Evolutionary conservation across 2,329 filamentous ascomycete species (phyloP).

Genomic region (Eutypa lata): DNA sequence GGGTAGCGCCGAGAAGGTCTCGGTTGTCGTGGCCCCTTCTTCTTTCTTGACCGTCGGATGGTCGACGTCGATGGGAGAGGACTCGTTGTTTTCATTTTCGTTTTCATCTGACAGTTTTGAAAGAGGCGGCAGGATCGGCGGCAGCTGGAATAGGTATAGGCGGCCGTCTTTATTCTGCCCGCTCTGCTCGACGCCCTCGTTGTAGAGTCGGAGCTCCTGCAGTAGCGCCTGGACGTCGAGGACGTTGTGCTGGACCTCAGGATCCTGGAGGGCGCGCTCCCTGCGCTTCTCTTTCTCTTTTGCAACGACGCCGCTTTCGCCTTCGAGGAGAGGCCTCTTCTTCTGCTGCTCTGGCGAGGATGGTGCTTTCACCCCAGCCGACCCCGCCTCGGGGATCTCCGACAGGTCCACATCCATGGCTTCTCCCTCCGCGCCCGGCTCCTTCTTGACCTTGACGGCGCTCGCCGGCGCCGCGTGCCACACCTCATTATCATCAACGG

Average conservation of each 20-base stretch:
- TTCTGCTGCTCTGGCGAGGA: slow-evolving; percentile 31
- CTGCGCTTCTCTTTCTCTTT: slow-evolving; percentile 27
- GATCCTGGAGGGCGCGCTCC: slow-evolving; percentile 27
- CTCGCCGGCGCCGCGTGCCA: slow-evolving; percentile 39
- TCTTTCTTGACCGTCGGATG: slow-evolving; percentile 25
- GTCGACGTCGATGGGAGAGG: slow-evolving; percentile 21
- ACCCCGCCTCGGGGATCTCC: slow-evolving; percentile 37
- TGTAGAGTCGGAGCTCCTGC: slow-evolving; percentile 27
- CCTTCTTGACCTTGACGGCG: slow-evolving; percentile 40
- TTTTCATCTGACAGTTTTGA: slow-evolving; percentile 20
- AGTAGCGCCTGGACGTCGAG: slow-evolving; percentile 29
- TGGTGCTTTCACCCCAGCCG: slow-evolving; percentile 20
- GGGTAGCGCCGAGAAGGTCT: slow-evolving; percentile 35
- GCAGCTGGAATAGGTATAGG: slow-evolving; percentile 64
- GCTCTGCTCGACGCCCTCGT: slow-evolving; percentile 18
- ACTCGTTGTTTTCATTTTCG: slow-evolving; percentile 18
- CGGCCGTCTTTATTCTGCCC: slow-evolving; percentile 44
- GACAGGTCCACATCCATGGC: slow-evolving; percentile 36
- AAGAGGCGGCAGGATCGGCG: slow-evolving; percentile 59
- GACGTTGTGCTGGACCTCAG: slow-evolving; percentile 21
- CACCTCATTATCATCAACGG: slow-evolving; percentile 35
- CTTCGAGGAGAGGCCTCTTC: slow-evolving; percentile 16
- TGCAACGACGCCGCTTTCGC: slow-evolving; percentile 7
- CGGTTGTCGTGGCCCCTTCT: slow-evolving; percentile 16
- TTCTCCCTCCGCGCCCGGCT: slow-evolving; percentile 38